Evolutionary conservation across 1,284 basidiomycete genomes (phyloP).

Genomic region (Violaceomyces palustris): DNA sequence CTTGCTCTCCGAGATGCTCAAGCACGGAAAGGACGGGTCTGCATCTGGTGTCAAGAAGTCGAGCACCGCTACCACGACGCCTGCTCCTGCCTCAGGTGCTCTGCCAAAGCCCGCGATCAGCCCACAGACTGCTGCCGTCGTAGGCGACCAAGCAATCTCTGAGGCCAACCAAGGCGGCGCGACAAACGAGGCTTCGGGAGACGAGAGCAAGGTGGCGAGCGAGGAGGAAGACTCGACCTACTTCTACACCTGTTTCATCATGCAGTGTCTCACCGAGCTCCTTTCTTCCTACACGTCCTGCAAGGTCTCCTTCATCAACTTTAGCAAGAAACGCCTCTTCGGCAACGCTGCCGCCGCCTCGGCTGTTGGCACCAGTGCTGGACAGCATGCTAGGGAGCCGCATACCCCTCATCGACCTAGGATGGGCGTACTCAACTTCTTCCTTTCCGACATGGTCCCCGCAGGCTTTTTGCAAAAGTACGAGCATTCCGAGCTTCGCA

Average conservation of each 20-base stretch:
- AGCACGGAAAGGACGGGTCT: constrained; percentile 58
- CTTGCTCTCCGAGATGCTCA: constrained; percentile 68
- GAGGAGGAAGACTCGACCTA: constrained; percentile 46
- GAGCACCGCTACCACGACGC: neutral
- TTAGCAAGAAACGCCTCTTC: constrained; percentile 58
- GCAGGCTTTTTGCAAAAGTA: constrained; percentile 45
- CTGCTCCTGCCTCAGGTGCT: no score
- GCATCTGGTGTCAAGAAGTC: constrained; percentile 7
- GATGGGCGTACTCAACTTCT: constrained; percentile 31
- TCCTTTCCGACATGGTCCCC: constrained; percentile 50
- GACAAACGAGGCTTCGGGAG: neutral
- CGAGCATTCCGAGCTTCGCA: constrained; percentile 43
- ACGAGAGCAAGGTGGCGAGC: neutral
- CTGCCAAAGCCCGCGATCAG: no score
- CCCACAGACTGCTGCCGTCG: no score
- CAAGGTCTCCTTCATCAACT: constrained; percentile 81
- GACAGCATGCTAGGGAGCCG: constrained; percentile 58
- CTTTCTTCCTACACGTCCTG: constrained; percentile 87
- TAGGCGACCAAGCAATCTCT: no score
- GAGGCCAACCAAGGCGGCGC: no score
- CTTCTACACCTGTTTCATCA: constrained; percentile 76
- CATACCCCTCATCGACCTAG: constrained; percentile 10
- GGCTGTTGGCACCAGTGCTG: constrained; percentile 69
- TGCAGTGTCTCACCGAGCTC: constrained; percentile 87
- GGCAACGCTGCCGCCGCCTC: constrained; percentile 59